Evolutionary conservation across 768 basidiomycete genomes (phyloP), one percentile per base, ranked within the genome.

Genomic region (Daedalea quercina): DNA sequence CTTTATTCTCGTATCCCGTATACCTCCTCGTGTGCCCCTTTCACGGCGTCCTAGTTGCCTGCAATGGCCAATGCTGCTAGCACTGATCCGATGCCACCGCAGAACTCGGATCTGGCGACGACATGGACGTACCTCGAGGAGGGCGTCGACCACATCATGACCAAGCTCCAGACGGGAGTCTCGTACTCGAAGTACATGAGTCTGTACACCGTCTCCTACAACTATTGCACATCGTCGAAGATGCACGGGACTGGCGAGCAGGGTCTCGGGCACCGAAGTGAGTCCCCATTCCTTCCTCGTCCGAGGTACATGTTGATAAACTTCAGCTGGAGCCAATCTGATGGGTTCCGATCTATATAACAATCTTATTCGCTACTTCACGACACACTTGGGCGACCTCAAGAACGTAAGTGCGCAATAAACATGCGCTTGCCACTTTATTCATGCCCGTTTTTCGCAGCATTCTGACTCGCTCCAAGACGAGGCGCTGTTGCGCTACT

Each of bases 291-390:
- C 31, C 47, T 47, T 37, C 25, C 15, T 31, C 33, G 4, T 31
- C 13, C 59, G 52, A 46, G n/a, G 46, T 56, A 19, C 50, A 52
- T 60, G 52, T 57, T 62, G 56, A 65, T 53, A 42, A 51, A 51
- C 55, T 42, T 49, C 65, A 89, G 87, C 87, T 51, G 94, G 94
- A 37, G 91, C 94, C 45, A 94, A 94, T 72, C 67, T 97, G 69
- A 95, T 95, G 90, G 95, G 95, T 51, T 89, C 93, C 47, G 95
- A 98, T 79, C 72, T 99, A 54, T 99, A 99, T 69, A 91, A 93
- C 67, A 87, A 94, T 69, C 80, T 99, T 65, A 90, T 90, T 63
- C 80, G 82, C 54, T 99, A 96, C 76, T 92, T 98, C 66, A 79
- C 85, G 31, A 70, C 74, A 0, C 95, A 98, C 73, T 76, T 97